Evolutionary conservation across 2,329 filamentous ascomycete genomes (phyloP).

Genomic region (Dactylellina haptotyla): DNA sequence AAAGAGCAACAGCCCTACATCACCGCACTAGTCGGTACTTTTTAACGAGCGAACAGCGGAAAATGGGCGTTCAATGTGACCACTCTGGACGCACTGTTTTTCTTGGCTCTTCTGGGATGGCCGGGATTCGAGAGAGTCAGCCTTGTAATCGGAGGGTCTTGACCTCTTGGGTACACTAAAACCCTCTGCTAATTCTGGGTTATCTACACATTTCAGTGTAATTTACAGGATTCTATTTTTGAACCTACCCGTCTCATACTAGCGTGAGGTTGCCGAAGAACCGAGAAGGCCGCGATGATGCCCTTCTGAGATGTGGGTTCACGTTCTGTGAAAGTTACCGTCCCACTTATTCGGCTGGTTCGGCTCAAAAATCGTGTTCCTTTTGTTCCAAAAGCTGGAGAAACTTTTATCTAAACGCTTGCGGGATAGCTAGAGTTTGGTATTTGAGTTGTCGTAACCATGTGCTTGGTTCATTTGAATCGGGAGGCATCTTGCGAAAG

Average conservation of each 20-base stretch:
- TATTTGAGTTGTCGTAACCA: slow-evolving; percentile 3
- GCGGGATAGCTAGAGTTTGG: not conserved
- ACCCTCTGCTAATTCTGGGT: not conserved
- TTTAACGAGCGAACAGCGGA: slow-evolving; percentile 25
- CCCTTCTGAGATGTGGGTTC: slow-evolving; percentile 1
- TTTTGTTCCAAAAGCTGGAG: too few species aligned
- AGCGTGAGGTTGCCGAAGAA: slow-evolving; percentile 47
- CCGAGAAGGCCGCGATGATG: slow-evolving; percentile 16
- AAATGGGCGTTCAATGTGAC: slow-evolving; percentile 19
- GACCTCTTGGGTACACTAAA: not conserved
- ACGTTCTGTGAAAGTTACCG: not conserved
- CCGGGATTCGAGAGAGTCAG: slow-evolving; percentile 13
- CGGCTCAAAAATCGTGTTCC: not conserved
- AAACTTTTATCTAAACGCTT: not conserved
- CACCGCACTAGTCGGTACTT: not conserved
- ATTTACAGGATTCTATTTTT: slow-evolving; percentile 39
- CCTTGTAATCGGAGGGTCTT: slow-evolving; percentile 7
- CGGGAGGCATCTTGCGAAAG: slow-evolving; percentile 2
- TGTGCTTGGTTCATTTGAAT: slow-evolving; percentile 12
- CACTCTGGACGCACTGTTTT: slow-evolving; percentile 1
- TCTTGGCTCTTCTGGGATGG: slow-evolving; percentile 1
- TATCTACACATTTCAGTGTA: not conserved
- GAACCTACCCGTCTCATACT: slow-evolving; percentile 49
- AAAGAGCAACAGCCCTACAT: slow-evolving; percentile 33
- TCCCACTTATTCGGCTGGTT: not conserved